Base-by-base conservation (phyloP, 768 basidiomycete genomes). In the Tricholoma furcatifolium region DNA sequence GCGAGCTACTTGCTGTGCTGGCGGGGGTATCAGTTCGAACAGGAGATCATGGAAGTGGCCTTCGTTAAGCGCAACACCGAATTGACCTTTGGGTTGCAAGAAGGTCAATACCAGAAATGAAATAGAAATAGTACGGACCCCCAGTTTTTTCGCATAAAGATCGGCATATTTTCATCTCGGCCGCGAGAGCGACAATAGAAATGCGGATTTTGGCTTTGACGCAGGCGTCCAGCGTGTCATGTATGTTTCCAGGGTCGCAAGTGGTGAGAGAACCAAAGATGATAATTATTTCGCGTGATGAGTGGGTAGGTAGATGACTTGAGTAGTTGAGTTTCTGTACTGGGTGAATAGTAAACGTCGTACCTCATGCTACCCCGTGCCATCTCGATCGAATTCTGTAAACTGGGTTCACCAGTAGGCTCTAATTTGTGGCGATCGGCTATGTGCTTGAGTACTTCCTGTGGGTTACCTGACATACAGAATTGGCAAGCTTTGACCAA, bases 321-420 rank as follows among this genome's bases (percentile, higher is more conserved):
- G 55, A 43, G 47, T 54, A 44, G 49, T 45, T 23, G 40, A 17
- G 48, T 35, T 32, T 44, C 24, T 30, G 31, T 18, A 35, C 50
- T 47, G 42, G 36, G 39, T 2, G 14, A 47, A 42, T 12, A 21
- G 35, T 17, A 46, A 47, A 23, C 32, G 5, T 51, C 67, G 50
- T 62, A 94, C 96, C 82, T 88, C 89, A 99, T 96, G 59, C 85
- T 94, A 53, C 86, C 87, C 56, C 85, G 83, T 4, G 96, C 96
- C 88, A 98, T 96, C 57, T 97, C 91, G n/a, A 99, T 84, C 0
- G 94, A 87, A 65, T 99, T 99, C 70, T 99, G 97, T 41, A 99
- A 70, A 70, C 92, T 95, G 0, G 97, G 96, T 58, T 98, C 96
- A 0, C 97, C 97, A 4, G 79, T 73, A 0, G 96, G 93, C 60